Conservation (phyloP, 257 asterid species). For the Nemophila menziesii region DNA sequence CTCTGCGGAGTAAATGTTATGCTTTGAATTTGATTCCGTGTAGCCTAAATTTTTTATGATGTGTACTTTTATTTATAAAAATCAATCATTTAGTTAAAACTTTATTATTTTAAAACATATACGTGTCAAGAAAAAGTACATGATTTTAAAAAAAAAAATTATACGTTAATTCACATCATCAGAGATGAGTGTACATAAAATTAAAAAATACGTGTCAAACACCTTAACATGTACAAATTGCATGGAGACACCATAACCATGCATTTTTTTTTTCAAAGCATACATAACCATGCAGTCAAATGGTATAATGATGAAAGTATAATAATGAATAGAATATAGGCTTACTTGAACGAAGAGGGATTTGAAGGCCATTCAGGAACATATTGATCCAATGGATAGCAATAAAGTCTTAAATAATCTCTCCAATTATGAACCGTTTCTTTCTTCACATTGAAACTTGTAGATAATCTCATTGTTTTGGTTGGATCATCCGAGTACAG, state of each 20-base stretch:
- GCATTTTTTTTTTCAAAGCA: background rate
- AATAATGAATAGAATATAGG: background rate
- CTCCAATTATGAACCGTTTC: constrained; percentile 91
- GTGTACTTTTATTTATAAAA: too few relatives aligned
- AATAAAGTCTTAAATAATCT: constrained; percentile 84
- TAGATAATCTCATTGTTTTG: constrained; percentile 60
- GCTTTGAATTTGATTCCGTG: too few relatives aligned
- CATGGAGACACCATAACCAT: background rate
- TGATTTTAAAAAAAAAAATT: background rate
- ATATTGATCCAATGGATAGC: constrained; percentile 63
- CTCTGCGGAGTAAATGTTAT: too few relatives aligned
- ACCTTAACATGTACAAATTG: background rate
- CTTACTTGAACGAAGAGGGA: constrained; percentile 74
- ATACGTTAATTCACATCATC: background rate
- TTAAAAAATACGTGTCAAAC: background rate
- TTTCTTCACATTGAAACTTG: constrained; percentile 58
- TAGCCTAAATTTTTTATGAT: background rate
- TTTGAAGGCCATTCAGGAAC: constrained; percentile 70
- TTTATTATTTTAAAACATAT: too few relatives aligned
- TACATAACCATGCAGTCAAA: background rate
- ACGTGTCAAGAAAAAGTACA: too few relatives aligned
- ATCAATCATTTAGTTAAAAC: background rate
- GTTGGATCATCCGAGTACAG: constrained; percentile 70
- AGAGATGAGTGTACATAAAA: too few relatives aligned
- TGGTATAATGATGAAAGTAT: background rate